Evolutionary conservation across 176 grass and related monocot species (phyloP).

Genomic region (Alopecurus myosuroides): DNA sequence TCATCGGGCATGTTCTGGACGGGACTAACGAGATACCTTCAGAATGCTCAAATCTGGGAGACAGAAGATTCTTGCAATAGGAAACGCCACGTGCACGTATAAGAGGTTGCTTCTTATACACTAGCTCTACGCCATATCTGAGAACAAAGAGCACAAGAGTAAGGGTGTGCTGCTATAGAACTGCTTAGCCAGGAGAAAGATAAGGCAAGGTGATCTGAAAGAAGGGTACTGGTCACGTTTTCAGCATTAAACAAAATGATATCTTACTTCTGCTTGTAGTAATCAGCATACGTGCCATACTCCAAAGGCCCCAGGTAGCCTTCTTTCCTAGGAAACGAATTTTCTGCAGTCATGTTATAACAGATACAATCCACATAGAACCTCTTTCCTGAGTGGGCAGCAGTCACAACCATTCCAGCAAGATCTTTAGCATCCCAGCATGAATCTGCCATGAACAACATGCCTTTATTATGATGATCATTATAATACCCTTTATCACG

Average conservation of each 20-base stretch:
- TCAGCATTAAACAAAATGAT: slow-evolving; percentile 23
- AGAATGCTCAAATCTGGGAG: slow-evolving; percentile 96
- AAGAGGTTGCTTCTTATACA: slow-evolving; percentile 97
- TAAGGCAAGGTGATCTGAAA: not conserved
- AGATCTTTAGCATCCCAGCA: slow-evolving; percentile 78
- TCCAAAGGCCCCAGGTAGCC: slow-evolving; percentile 89
- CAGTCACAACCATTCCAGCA: slow-evolving; percentile 90
- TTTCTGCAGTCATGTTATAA: slow-evolving; percentile 89
- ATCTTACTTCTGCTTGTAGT: slow-evolving; percentile 97
- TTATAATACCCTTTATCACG: slow-evolving; percentile 43
- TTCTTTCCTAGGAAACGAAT: slow-evolving; percentile 98
- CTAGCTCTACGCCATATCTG: slow-evolving; percentile 95
- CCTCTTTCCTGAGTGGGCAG: slow-evolving; percentile 95
- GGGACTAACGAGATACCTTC: slow-evolving; percentile 51
- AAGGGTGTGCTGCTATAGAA: not conserved
- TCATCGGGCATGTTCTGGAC: not conserved
- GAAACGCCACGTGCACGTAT: slow-evolving; percentile 95
- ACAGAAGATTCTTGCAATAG: slow-evolving; percentile 99
- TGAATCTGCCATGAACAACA: slow-evolving; percentile 85
- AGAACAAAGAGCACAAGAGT: slow-evolving; percentile 30
- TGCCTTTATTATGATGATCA: slow-evolving; percentile 48
- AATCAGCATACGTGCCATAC: slow-evolving; percentile 96
- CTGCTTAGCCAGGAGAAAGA: slow-evolving; percentile 7
- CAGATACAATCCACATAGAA: slow-evolving; percentile 94
- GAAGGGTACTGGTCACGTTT: slow-evolving; percentile 2